Conservation (phyloP, 2,329 filamentous ascomycete species). For the Colletotrichum sp. region DNA sequence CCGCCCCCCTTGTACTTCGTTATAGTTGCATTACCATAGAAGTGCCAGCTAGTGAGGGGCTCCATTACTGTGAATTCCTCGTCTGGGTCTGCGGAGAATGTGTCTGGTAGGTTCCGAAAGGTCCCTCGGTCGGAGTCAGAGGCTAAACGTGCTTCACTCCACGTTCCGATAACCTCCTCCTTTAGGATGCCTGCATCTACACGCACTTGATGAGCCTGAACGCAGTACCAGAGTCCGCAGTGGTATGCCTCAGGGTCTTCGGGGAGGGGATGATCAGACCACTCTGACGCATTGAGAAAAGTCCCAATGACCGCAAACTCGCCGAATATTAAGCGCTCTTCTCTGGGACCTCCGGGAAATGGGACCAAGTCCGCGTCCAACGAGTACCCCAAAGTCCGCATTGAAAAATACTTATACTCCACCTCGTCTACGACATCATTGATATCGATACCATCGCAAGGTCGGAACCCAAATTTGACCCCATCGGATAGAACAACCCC, state of each 20-base stretch:
- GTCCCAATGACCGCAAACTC: not conserved
- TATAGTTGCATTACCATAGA: not conserved
- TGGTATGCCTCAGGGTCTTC: not conserved
- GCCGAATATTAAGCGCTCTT: not conserved
- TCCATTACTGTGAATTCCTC: not conserved
- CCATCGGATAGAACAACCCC: not conserved
- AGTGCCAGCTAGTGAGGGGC: fast-evolving
- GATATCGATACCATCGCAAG: not conserved
- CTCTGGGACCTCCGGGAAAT: not conserved
- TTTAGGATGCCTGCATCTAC: not conserved
- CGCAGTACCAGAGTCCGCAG: not conserved
- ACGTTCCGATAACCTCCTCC: not conserved
- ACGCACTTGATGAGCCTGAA: not conserved
- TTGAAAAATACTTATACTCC: not conserved
- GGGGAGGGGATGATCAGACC: fast-evolving
- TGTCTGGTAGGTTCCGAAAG: not conserved
- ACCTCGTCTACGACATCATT: fast-evolving
- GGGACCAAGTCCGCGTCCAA: not conserved
- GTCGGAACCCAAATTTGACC: not conserved
- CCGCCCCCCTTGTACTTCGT: too few relatives aligned
- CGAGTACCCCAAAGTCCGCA: not conserved
- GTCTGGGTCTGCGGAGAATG: not conserved
- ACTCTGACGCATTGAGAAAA: not conserved
- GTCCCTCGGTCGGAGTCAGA: fast-evolving
- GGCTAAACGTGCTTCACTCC: not conserved